These are phyloP conservation scores for Sanghuangporus weigelae DNA, from an alignment of 1,284 basidiomycete species.

Conservation along the genomic window DNA sequence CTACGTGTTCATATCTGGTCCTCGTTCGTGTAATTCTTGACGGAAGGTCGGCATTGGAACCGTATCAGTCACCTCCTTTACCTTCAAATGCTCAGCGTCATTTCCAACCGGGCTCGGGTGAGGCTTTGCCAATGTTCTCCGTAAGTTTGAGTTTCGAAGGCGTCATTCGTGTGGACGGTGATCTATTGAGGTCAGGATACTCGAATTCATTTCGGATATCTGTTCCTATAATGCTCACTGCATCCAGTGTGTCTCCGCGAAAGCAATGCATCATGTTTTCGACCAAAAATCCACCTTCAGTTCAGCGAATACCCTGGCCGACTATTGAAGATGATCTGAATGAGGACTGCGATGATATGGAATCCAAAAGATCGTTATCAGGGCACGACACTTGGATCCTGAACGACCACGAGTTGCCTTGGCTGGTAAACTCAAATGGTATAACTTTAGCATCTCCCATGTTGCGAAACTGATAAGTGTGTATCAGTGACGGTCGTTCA, in stretches of 20 bases:
- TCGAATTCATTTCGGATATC: slow-evolving; percentile 21
- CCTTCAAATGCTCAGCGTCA: slow-evolving; percentile 51
- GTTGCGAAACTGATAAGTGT: not conserved
- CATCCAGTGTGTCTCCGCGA: slow-evolving; percentile 63
- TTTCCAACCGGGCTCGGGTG: slow-evolving; percentile 76
- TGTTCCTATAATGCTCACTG: slow-evolving; percentile 14
- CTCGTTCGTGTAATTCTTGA: slow-evolving; percentile 65
- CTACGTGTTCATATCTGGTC: slow-evolving; percentile 72
- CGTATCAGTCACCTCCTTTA: slow-evolving; percentile 52
- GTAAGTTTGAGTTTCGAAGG: slow-evolving; percentile 73
- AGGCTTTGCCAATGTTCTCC: slow-evolving; percentile 61
- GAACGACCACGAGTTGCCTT: slow-evolving; percentile 63
- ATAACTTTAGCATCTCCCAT: slow-evolving; percentile 6
- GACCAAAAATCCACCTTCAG: slow-evolving; percentile 60
- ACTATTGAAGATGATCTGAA: slow-evolving; percentile 37
- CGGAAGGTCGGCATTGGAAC: slow-evolving; percentile 38
- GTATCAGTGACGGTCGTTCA: slow-evolving; percentile 48
- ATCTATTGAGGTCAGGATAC: slow-evolving; percentile 55
- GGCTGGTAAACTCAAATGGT: slow-evolving; percentile 71
- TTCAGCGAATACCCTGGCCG: slow-evolving; percentile 81
- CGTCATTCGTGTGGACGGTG: slow-evolving; percentile 74
- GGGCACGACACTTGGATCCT: slow-evolving; percentile 69
- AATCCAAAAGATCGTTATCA: slow-evolving; percentile 22
- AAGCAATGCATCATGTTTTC: slow-evolving; percentile 66
- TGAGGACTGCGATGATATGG: slow-evolving; percentile 26